A percentile compares a stretch with the other conserved stretches of the same genome.
These are phyloP conservation scores for Cladophialophora yegresii DNA, from an alignment of 2,329 filamentous ascomycete species.

Conservation along the genomic window DNA sequence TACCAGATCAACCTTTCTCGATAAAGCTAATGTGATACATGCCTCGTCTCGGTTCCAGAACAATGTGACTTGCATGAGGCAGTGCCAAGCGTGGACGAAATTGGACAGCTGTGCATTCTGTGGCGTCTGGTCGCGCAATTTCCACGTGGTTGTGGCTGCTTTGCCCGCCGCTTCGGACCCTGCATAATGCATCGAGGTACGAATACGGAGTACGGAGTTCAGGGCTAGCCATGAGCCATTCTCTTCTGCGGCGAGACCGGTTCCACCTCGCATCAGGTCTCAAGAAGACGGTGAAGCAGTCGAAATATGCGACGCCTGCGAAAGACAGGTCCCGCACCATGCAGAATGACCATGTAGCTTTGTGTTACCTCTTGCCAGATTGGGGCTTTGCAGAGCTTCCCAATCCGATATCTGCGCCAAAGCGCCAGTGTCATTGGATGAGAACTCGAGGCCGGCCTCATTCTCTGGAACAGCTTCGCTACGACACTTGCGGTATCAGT, in stretches of 20 bases:
- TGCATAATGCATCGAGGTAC: conserved; percentile 20
- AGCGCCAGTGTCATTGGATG: not conserved
- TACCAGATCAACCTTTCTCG: not conserved
- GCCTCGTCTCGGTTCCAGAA: conserved; percentile 3
- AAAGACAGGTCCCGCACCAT: not conserved
- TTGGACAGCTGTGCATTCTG: conserved; percentile 19
- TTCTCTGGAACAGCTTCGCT: not conserved
- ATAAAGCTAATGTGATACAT: not conserved
- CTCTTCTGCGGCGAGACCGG: conserved; percentile 24
- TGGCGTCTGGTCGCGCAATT: conserved; percentile 31
- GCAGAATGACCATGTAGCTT: not conserved
- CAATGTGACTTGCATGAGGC: not conserved
- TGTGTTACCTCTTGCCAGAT: not conserved
- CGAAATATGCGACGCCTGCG: not conserved
- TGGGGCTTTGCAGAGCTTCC: not conserved
- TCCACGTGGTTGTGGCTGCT: conserved; percentile 31
- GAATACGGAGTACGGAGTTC: too few relatives aligned
- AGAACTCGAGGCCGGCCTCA: not conserved
- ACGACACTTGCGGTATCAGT: not conserved
- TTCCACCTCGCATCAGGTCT: conserved; percentile 17
- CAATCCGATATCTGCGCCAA: not conserved
- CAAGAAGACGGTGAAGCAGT: not conserved
- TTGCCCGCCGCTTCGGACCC: conserved; percentile 3
- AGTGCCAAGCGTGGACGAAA: conserved; percentile 5
- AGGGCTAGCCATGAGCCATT: conserved; percentile 4